Percentiles rank a stretch among this genome's conserved stretches.
These are phyloP conservation scores for Ostreobium quekettii DNA, from an alignment of 139 green algal species.

Conservation along the genomic window DNA sequence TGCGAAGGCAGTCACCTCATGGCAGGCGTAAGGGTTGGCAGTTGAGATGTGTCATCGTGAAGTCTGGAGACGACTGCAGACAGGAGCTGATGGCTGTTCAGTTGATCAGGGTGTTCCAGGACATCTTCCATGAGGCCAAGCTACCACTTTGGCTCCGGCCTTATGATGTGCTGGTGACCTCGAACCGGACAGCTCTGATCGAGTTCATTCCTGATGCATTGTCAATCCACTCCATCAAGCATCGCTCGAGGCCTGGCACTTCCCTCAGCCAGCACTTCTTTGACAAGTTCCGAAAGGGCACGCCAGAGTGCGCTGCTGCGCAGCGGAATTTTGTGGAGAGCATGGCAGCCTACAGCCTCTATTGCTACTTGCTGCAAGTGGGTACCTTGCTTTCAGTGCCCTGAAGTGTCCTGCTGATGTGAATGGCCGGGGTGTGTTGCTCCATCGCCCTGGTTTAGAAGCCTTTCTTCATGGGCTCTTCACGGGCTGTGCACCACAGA, in stretches of 20 bases:
- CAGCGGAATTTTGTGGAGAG: conserved; percentile 89
- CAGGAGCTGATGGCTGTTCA: conserved; percentile 96
- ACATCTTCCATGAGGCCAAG: conserved; percentile 75
- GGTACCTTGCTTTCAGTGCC: conserved; percentile 4
- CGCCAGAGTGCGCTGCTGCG: conserved; percentile 44
- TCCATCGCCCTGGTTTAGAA: too few species aligned
- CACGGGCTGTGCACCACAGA: neutral
- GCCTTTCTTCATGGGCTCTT: too few species aligned
- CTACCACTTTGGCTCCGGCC: conserved; percentile 81
- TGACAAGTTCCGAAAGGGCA: conserved; percentile 50
- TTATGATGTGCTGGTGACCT: conserved; percentile 91
- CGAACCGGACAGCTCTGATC: conserved; percentile 86
- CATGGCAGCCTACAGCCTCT: conserved; percentile 75
- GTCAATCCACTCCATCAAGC: conserved; percentile 91
- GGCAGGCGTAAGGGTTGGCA: conserved; percentile 73
- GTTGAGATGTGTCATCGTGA: conserved; percentile 92
- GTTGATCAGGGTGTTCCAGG: conserved; percentile 73
- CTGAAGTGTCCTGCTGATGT: neutral
- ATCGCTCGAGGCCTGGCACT: conserved; percentile 25
- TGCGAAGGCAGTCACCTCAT: conserved; percentile 64
- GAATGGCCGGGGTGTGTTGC: too few species aligned
- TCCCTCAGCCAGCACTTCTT: conserved; percentile 69
- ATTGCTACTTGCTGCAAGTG: conserved; percentile 70
- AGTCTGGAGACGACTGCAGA: conserved; percentile 93
- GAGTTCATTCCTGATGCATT: conserved; percentile 88